Evolutionary conservation across 2,329 filamentous ascomycete genomes (phyloP).

Genomic region (Diaporthe australafricana): DNA sequence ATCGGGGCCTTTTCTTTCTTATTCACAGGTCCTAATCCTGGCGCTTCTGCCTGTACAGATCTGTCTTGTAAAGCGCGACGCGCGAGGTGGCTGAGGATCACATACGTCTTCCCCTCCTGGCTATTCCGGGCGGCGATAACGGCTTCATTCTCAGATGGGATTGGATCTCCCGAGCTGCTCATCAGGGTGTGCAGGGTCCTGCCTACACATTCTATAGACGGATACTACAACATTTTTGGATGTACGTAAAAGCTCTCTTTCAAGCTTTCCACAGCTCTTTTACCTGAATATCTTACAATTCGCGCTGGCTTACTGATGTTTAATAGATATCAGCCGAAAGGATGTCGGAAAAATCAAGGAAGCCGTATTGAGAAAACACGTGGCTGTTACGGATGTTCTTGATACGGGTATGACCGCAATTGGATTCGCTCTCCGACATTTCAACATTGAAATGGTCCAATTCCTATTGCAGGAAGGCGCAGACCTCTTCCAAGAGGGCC

Average conservation of each 20-base stretch:
- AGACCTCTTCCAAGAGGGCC: constrained; percentile 13
- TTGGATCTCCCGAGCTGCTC: background rate
- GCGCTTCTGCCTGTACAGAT: background rate
- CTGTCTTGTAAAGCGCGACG: background rate
- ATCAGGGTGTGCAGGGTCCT: constrained; percentile 3
- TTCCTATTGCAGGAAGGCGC: constrained; percentile 16
- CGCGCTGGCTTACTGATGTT: background rate
- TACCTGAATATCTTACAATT: background rate
- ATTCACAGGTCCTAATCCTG: background rate
- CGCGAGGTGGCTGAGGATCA: constrained; percentile 19
- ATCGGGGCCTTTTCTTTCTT: constrained; percentile 1
- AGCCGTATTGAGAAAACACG: background rate
- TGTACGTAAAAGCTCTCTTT: background rate
- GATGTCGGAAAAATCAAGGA: constrained; percentile 5
- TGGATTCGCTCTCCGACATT: constrained; percentile 3
- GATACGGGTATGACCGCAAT: constrained; percentile 7
- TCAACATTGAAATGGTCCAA: constrained; percentile 1
- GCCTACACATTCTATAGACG: background rate
- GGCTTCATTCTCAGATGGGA: constrained; percentile 7
- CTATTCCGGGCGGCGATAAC: constrained; percentile 17
- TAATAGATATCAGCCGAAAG: constrained; percentile 4
- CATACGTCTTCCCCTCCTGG: constrained; percentile 14
- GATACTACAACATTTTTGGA: constrained; percentile 21
- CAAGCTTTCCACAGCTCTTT: background rate
- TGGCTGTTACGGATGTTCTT: constrained; percentile 8